phyloP scores from a whole-genome alignment of 2,329 filamentous ascomycete species.

The Lecanosticta acicola region DNA sequence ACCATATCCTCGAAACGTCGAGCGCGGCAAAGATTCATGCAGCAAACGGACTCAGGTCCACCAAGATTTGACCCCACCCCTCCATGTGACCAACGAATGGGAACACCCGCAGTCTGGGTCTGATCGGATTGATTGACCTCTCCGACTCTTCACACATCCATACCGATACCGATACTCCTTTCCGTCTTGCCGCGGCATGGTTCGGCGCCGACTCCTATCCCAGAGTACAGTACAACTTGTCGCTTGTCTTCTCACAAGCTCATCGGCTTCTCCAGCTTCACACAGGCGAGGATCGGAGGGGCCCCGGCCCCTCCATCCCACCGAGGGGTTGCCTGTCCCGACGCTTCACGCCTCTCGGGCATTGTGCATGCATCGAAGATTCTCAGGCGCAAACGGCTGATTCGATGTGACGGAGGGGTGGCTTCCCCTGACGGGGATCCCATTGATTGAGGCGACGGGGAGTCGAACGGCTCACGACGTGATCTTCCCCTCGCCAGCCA shows the following conservation, averaged over 20 bases:
- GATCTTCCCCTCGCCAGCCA: neutral
- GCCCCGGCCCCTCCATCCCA: neutral
- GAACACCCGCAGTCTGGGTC: neutral
- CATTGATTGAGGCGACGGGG: neutral
- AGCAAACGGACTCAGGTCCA: neutral
- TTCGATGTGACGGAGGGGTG: neutral
- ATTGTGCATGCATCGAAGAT: neutral
- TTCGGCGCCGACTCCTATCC: too few species aligned
- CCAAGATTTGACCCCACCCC: neutral
- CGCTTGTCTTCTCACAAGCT: too few species aligned
- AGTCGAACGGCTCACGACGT: slow-evolving; percentile 1
- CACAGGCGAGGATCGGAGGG: too few species aligned
- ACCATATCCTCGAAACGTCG: neutral
- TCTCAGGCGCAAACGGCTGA: neutral
- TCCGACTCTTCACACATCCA: neutral
- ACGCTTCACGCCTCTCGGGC: too few species aligned
- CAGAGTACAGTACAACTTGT: too few species aligned
- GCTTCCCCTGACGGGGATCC: neutral
- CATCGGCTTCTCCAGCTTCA: too few species aligned
- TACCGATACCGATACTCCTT: too few species aligned
- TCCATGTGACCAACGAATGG: neutral
- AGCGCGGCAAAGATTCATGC: neutral
- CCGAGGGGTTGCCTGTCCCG: neutral
- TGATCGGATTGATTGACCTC: neutral
- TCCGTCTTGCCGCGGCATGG: too few species aligned